A percentile compares a stretch with the other conserved stretches of the same genome.
These are phyloP conservation scores for Aspergillus tanneri DNA, from an alignment of 2,329 filamentous ascomycete species.

Conservation along the genomic window DNA sequence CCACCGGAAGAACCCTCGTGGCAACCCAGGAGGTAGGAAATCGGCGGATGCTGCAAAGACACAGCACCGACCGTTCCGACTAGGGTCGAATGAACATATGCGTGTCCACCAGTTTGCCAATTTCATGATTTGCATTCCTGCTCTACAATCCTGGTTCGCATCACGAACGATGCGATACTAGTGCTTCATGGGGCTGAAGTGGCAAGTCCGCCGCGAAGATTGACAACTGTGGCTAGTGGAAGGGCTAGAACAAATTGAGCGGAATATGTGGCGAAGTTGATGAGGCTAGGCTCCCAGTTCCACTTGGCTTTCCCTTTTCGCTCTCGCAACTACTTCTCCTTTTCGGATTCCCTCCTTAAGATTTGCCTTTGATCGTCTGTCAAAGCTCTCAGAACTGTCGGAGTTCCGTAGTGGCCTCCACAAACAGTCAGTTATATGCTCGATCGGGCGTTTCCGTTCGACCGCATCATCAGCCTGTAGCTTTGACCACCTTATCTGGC, in stretches of 20 bases:
- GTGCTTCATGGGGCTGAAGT: background rate
- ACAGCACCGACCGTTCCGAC: background rate
- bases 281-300: background rate
- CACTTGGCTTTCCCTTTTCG: no score
- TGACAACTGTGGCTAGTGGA: background rate
- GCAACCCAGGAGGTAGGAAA: background rate
- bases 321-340: background rate
- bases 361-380: background rate
- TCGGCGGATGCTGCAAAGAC: background rate
- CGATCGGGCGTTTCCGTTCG: background rate
- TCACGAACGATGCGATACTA: background rate
- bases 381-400: background rate
- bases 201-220: background rate
- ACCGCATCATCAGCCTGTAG: background rate
- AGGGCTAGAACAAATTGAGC: background rate
- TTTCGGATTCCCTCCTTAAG: background rate
- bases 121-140: no score
- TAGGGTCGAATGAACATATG: no score
- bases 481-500: background rate
- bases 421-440: background rate
- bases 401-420: background rate
- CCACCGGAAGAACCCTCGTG: background rate
- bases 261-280: slow-evolving; percentile 3
- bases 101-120: no score
- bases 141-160: background rate